Evolutionary conservation across 148 eudicot species (phyloP).

Genomic region (Hydrangea macrophylla): DNA sequence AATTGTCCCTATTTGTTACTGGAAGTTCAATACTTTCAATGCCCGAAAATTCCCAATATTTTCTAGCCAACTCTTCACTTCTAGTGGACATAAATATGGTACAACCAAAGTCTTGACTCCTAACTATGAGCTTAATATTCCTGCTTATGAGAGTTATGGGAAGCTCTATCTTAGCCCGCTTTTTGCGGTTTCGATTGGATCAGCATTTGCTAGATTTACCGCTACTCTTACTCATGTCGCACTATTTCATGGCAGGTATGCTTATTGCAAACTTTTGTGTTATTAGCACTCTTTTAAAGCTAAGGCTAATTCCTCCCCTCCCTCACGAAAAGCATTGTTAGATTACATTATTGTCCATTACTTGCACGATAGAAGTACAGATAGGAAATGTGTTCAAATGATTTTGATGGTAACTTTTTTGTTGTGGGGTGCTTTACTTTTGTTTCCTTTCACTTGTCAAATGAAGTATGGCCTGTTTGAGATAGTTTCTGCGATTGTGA

Average conservation of each 20-base stretch:
- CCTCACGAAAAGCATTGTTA: too few relatives aligned
- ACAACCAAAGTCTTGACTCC: slow-evolving; percentile 86
- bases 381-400: background rate
- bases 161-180: slow-evolving; percentile 94
- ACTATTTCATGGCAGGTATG: slow-evolving; percentile 94
- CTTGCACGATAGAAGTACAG: background rate
- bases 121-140: slow-evolving; percentile 69
- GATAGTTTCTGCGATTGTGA: too few relatives aligned
- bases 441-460: too few relatives aligned
- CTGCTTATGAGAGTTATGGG: slow-evolving; percentile 78
- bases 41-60: slow-evolving; percentile 86
- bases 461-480: too few relatives aligned
- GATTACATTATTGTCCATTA: background rate
- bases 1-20: slow-evolving; percentile 85
- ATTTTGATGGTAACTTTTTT: background rate
- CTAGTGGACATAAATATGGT: slow-evolving; percentile 73
- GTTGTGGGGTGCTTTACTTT: too few relatives aligned
- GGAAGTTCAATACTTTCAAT: slow-evolving; percentile 86
- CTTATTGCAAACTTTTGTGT: too few relatives aligned
- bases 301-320: too few relatives aligned
- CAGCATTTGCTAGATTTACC: slow-evolving; percentile 88
- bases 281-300: too few relatives aligned
- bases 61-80: slow-evolving; percentile 76
- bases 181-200: slow-evolving; percentile 95
- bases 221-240: slow-evolving; percentile 95